These are phyloP conservation scores for Kluyveromyces nonfermentans DNA, from an alignment of 805 yeast species.

Conservation along the genomic window DNA sequence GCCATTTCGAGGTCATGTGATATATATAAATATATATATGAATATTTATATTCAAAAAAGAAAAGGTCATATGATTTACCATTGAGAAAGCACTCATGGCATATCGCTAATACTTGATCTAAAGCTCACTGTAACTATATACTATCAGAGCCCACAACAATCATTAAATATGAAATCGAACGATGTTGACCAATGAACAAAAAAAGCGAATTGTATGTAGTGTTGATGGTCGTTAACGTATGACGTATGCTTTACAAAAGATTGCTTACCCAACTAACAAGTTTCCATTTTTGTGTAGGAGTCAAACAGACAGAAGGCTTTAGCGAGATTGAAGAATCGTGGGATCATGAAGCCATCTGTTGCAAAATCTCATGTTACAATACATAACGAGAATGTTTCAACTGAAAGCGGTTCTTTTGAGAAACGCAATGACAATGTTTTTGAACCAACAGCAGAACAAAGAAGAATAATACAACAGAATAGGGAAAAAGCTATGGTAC, in stretches of 20 bases:
- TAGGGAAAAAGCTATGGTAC: constrained; percentile 43
- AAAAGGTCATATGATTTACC: too few species aligned
- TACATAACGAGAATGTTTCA: neutral
- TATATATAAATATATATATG: neutral
- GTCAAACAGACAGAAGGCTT: constrained; percentile 52
- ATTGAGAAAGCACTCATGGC: too few species aligned
- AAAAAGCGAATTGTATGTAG: constrained; percentile 30
- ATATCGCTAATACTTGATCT: too few species aligned
- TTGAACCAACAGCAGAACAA: constrained; percentile 39
- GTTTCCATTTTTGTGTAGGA: constrained; percentile 33
- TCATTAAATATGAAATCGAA: neutral
- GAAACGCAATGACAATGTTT: neutral
- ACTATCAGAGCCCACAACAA: too few species aligned
- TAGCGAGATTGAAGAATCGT: constrained; percentile 45
- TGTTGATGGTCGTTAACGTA: too few species aligned
- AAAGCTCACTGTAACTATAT: too few species aligned
- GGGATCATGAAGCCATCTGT: constrained; percentile 27
- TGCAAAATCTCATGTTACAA: constrained; percentile 7
- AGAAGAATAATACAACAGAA: constrained; percentile 41
- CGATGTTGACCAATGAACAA: constrained; percentile 22
- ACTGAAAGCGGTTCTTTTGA: neutral
- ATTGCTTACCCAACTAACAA: constrained; percentile 1
- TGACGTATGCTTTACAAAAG: too few species aligned
- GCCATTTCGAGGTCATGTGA: neutral
- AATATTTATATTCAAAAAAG: too few species aligned